Conservation (phyloP, 768 basidiomycete species). For the Calvatia gigantea region DNA sequence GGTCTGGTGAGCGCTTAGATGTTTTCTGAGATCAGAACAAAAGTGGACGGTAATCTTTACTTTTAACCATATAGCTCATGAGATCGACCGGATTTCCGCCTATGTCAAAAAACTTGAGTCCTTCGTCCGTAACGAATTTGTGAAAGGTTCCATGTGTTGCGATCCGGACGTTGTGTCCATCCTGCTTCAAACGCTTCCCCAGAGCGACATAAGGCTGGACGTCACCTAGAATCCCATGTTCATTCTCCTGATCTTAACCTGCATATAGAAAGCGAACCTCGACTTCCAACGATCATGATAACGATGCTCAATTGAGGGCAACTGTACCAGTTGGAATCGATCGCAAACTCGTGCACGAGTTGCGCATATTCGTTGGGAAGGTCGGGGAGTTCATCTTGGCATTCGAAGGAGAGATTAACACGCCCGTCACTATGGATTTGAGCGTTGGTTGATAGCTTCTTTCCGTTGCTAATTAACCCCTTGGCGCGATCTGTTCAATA, state of each 20-base stretch:
- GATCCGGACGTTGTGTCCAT: slow-evolving; percentile 58
- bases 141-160: slow-evolving; percentile 62
- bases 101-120: slow-evolving; percentile 57
- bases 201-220: slow-evolving; percentile 66
- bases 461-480: slow-evolving; percentile 35
- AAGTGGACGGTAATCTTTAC: slow-evolving; percentile 28
- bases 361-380: slow-evolving; percentile 42
- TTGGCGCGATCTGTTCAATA: slow-evolving; percentile 30
- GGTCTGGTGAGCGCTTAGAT: slow-evolving; percentile 35
- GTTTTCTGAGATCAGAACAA: neutral
- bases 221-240: slow-evolving; percentile 39
- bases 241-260: neutral
- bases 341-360: slow-evolving; percentile 47
- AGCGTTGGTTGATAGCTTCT: slow-evolving; percentile 40
- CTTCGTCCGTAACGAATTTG: slow-evolving; percentile 45
- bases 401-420: slow-evolving; percentile 43
- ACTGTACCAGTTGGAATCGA: slow-evolving; percentile 21
- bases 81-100: slow-evolving; percentile 63
- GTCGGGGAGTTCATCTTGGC: slow-evolving; percentile 48
- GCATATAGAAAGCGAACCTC: slow-evolving; percentile 35
- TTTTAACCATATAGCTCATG: slow-evolving; percentile 74
- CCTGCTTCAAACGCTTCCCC: slow-evolving; percentile 40
- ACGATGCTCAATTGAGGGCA: slow-evolving; percentile 51
- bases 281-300: slow-evolving; percentile 65
- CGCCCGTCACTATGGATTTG: slow-evolving; percentile 41